Percentiles rank a stretch among this genome's conserved stretches.
Evolutionary conservation across 345 rosid species (phyloP).

Genomic region (Durio zibethinus): DNA sequence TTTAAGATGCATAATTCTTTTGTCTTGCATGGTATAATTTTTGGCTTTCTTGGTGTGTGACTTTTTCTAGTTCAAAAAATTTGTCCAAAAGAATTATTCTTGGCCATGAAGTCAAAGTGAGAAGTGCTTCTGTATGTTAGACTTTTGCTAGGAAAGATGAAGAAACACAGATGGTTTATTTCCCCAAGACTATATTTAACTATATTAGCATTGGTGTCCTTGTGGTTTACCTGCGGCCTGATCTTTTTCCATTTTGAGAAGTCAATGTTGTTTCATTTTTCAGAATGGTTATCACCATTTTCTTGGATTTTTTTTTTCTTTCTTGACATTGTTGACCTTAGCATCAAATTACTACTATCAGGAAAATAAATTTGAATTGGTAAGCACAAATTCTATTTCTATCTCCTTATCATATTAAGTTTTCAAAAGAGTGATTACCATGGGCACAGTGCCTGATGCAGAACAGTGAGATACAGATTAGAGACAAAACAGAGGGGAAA

Average conservation of each 20-base stretch:
- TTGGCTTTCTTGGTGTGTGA: neutral
- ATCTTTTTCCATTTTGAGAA: neutral
- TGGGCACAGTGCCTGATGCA: neutral
- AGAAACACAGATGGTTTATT: neutral
- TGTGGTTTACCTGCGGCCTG: neutral
- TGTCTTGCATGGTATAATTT: neutral
- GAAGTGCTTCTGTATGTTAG: neutral
- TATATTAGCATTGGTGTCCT: neutral
- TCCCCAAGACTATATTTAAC: neutral
- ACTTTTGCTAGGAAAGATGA: neutral
- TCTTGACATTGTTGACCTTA: neutral
- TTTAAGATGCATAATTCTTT: neutral
- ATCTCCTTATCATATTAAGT: neutral
- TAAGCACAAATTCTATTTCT: neutral
- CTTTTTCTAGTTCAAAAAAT: neutral
- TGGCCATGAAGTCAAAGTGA: neutral
- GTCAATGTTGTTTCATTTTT: neutral
- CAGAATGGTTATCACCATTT: neutral
- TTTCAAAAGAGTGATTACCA: neutral
- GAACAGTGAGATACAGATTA: neutral
- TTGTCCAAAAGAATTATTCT: neutral
- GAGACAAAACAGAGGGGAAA: too few relatives aligned
- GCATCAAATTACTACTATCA: neutral
- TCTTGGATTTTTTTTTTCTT: neutral
- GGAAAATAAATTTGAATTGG: neutral